Percentiles rank a stretch among this genome's conserved stretches.
Evolutionary conservation across 345 rosid genomes (phyloP).

Genomic region (Triadica sebifera): DNA sequence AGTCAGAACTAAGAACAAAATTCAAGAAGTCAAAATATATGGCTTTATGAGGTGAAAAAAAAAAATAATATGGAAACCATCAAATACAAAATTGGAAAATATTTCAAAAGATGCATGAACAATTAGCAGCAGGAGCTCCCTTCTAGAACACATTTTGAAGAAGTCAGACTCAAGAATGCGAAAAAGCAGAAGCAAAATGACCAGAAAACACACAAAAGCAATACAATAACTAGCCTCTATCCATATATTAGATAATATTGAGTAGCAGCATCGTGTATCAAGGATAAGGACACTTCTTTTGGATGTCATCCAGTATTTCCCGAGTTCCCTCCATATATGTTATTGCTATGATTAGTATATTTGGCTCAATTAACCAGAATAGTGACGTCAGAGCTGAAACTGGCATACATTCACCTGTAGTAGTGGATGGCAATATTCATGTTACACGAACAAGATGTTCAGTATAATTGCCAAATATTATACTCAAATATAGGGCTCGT

Average conservation of each 20-base stretch:
- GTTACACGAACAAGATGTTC: neutral
- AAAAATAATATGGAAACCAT: neutral
- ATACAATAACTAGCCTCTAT: neutral
- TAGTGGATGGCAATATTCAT: neutral
- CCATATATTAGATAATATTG: neutral
- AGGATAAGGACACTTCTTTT: neutral
- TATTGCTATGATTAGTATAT: neutral
- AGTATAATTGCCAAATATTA: neutral
- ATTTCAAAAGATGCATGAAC: constrained; percentile 2
- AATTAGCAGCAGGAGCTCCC: neutral
- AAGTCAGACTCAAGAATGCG: neutral
- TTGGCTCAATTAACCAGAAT: neutral
- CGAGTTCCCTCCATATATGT: too few relatives aligned
- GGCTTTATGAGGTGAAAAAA: neutral
- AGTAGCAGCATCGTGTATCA: neutral
- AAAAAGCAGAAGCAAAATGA: neutral
- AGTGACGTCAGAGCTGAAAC: neutral
- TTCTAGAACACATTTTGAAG: neutral
- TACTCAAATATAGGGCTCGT: neutral
- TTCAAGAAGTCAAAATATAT: neutral
- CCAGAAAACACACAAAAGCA: too few relatives aligned
- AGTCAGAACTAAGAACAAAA: neutral
- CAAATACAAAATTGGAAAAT: neutral
- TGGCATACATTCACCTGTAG: neutral
- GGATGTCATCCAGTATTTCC: neutral